phyloP scores from a whole-genome alignment of 495 filamentous ascomycete species.

The Tuber indicum region DNA sequence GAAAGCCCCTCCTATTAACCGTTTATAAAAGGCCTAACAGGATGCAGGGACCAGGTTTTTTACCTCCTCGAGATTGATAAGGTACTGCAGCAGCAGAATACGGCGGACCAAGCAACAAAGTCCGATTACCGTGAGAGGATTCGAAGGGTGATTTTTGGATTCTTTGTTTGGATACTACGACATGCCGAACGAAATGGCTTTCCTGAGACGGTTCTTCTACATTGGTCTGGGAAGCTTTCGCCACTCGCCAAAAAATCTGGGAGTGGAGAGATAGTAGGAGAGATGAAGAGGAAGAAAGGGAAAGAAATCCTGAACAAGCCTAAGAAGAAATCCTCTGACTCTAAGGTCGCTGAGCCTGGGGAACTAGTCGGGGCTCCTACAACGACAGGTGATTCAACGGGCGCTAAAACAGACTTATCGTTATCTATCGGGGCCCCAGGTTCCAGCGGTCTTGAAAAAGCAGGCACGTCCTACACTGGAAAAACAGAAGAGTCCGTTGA shows the following conservation, averaged over 20 bases:
- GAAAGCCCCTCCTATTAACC: background rate
- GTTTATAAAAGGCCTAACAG: background rate
- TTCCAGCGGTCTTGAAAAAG: no score
- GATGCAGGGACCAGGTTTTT: background rate
- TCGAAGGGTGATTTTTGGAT: background rate
- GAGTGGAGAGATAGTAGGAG: no score
- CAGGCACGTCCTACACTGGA: no score
- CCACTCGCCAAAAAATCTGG: no score
- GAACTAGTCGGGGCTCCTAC: no score
- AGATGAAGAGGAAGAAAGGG: no score
- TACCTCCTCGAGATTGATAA: slow-evolving; percentile 2
- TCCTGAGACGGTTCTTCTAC: background rate
- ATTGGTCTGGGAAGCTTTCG: background rate
- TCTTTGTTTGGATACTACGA: background rate
- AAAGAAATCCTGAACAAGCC: no score
- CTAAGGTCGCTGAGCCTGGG: no score
- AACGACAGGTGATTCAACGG: no score
- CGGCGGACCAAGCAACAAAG: background rate
- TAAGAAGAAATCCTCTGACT: no score
- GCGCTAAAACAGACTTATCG: no score
- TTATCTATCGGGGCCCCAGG: no score
- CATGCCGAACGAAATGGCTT: background rate
- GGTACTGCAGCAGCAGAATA: background rate
- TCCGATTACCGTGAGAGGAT: background rate
- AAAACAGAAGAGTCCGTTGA: background rate